Percentiles rank a stretch among this genome's conserved stretches.
These are phyloP conservation scores for Rhizomucor pusillus DNA, from an alignment of 371 early-diverging fungal genomes.

Conservation along the genomic window DNA sequence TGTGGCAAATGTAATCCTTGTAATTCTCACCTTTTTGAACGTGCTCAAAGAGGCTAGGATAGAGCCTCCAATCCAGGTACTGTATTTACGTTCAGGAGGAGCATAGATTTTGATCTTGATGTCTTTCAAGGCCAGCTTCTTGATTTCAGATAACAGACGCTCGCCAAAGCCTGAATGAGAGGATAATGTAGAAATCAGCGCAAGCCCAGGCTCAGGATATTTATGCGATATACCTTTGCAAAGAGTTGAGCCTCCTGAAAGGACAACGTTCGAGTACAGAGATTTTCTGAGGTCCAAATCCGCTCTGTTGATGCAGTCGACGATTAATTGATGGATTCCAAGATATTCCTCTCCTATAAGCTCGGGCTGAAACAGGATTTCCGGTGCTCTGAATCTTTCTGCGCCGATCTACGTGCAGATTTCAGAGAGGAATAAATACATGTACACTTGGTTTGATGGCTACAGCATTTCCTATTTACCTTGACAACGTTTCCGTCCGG, in stretches of 20 bases:
- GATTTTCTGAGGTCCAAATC: slow-evolving; percentile 90
- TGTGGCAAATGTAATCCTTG: neutral
- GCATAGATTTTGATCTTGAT: slow-evolving; percentile 95
- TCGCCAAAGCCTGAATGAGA: slow-evolving; percentile 64
- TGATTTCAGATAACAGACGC: slow-evolving; percentile 86
- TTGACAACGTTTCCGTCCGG: slow-evolving; percentile 93
- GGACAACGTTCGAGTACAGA: slow-evolving; percentile 86
- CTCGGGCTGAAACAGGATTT: slow-evolving; percentile 91
- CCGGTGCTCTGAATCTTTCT: slow-evolving; percentile 83
- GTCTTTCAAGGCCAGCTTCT: slow-evolving; percentile 79
- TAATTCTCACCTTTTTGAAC: slow-evolving; percentile 54
- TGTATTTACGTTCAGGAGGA: slow-evolving; percentile 96
- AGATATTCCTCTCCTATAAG: slow-evolving; percentile 85
- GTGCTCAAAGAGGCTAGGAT: slow-evolving; percentile 84
- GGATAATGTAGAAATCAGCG: neutral
- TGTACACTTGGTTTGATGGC: no score
- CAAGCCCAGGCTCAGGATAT: neutral
- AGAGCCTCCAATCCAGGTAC: slow-evolving; percentile 97
- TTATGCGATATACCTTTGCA: slow-evolving; percentile 28
- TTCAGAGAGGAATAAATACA: neutral
- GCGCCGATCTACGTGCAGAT: slow-evolving; percentile 58
- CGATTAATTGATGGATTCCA: slow-evolving; percentile 88
- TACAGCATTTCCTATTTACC: slow-evolving; percentile 26
- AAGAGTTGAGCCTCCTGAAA: slow-evolving; percentile 93
- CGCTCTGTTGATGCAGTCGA: slow-evolving; percentile 85